Percentiles rank a stretch among this genome's conserved stretches.
These are phyloP conservation scores for Arthrobotrys musiformis DNA, from an alignment of 2,329 filamentous ascomycete genomes.

Conservation along the genomic window DNA sequence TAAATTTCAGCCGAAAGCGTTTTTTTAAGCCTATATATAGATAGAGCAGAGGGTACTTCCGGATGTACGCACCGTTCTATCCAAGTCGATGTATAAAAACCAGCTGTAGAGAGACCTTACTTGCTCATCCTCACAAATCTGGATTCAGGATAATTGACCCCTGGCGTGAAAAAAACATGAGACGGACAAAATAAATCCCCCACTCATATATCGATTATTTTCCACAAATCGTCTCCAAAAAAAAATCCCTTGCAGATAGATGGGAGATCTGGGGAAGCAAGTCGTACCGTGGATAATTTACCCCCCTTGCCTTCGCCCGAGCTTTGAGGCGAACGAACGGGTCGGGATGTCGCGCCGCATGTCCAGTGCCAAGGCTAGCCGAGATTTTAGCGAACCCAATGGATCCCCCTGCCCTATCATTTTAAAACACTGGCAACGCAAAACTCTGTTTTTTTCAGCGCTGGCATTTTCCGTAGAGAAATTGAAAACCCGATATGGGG, in stretches of 20 bases:
- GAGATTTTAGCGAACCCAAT: slow-evolving; percentile 20
- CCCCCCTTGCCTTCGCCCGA: background rate
- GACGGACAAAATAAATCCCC: slow-evolving; percentile 40
- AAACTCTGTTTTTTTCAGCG: background rate
- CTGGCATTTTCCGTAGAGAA: too few relatives aligned
- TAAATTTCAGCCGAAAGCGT: too few relatives aligned
- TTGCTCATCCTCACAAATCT: too few relatives aligned
- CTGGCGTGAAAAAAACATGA: too few relatives aligned
- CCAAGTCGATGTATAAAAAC: too few relatives aligned
- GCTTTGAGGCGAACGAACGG: background rate
- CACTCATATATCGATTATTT: slow-evolving; percentile 22
- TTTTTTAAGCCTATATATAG: too few relatives aligned
- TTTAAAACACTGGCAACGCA: slow-evolving; percentile 46
- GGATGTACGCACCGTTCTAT: too few relatives aligned
- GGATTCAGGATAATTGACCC: too few relatives aligned
- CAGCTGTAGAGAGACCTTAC: too few relatives aligned
- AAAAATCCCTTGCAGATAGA: background rate
- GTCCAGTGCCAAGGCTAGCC: slow-evolving; percentile 35
- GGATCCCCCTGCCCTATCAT: background rate
- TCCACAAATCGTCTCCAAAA: slow-evolving; percentile 51
- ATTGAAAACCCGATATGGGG: too few relatives aligned
- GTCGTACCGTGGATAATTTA: background rate
- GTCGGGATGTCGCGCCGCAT: slow-evolving; percentile 47
- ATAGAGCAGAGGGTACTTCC: too few relatives aligned
- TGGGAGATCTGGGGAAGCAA: background rate